Base-by-base conservation (phyloP, 257 asterid species). In the Solanum chiquidenum region DNA sequence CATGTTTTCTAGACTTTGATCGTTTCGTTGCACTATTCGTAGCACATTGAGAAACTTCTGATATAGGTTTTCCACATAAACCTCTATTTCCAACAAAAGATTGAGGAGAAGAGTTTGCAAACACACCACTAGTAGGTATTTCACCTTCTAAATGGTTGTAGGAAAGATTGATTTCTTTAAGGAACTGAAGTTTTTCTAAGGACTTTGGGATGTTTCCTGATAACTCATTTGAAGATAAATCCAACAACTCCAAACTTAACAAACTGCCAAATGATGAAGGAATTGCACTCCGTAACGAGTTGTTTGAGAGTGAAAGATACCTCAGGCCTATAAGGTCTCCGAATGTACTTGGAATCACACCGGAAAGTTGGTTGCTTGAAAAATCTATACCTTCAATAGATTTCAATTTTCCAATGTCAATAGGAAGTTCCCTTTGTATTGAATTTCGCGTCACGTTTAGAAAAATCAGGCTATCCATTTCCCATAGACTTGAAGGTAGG, bases 401-500 rank as follows among this genome's bases (percentile, higher is more conserved):
- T 55, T 88, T 80, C 85, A 89, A 73, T 58, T 68, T 84, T 58
- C 89, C 90, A 86, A 92, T 89, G 68, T 79, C 91, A 25, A 62
- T 37, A 68, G 93, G 84, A 84, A 91, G 88, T 60, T 64, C 89
- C 31, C 94, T 93, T 76, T 84, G 86, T 62, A 92, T 77, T 55
- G 86, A 74, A 86, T 92, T 91, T 20, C 66, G 71, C 12, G 93
- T 88, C 69, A 91, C 31, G 58, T 90, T 88, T 42, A 92, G 60
- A 62, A 83, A 21, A 88, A 89, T 76, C 55, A 92, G 86, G 69
- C 83, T 83, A 16, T 33, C 83, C 11, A 90, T 82, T 38, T 86
- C 85, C 94, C 93, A 91, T 55, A 92, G 80, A 76, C 89, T 60
- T 7, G 27, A 11, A 27, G 94, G 94, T 49, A 92, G 42, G 20